Conservation (phyloP, 768 basidiomycete species). For the Mycena kentingensis region DNA sequence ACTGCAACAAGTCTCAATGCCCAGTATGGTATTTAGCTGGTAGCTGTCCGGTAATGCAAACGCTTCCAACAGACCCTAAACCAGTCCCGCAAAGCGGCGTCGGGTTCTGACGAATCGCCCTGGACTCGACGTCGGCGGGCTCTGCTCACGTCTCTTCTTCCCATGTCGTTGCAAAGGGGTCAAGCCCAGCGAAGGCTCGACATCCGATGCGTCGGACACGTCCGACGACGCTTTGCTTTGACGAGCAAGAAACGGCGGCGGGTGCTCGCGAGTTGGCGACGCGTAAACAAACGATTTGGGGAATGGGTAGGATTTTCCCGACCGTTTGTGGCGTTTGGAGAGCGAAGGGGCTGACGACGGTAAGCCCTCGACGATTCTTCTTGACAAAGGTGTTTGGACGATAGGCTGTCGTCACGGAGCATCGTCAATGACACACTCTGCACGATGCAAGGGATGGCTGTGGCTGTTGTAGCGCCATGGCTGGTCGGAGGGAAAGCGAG, state of each 20-base stretch:
- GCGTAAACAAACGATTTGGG: constrained; percentile 43
- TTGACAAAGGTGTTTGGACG: constrained; percentile 38
- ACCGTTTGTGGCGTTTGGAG: constrained; percentile 36
- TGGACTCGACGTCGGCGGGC: constrained; percentile 33
- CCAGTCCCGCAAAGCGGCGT: constrained; percentile 42
- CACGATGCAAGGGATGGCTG: constrained; percentile 69
- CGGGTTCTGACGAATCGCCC: constrained; percentile 46
- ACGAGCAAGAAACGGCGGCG: constrained; percentile 13
- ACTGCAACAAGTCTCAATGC: constrained; percentile 31
- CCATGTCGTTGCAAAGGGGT: constrained; percentile 19
- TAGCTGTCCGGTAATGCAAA: constrained; percentile 49
- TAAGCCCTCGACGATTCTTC: constrained; percentile 26
- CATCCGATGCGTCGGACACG: constrained; percentile 43
- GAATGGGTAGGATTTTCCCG: constrained; percentile 37
- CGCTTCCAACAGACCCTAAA: constrained; percentile 59
- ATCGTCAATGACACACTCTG: constrained; percentile 67
- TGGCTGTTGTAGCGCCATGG: constrained; percentile 84
- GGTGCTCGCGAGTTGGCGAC: constrained; percentile 28
- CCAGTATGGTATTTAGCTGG: constrained; percentile 36
- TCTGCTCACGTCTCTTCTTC: constrained; percentile 16
- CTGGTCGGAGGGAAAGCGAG: constrained; percentile 73
- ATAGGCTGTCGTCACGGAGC: constrained; percentile 53
- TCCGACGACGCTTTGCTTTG: constrained; percentile 38
- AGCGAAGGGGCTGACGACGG: too few species aligned
- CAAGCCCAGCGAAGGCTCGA: constrained; percentile 8